Evolutionary conservation across 2,329 filamentous ascomycete genomes (phyloP).

Genomic region (Colletotrichum abscissum): DNA sequence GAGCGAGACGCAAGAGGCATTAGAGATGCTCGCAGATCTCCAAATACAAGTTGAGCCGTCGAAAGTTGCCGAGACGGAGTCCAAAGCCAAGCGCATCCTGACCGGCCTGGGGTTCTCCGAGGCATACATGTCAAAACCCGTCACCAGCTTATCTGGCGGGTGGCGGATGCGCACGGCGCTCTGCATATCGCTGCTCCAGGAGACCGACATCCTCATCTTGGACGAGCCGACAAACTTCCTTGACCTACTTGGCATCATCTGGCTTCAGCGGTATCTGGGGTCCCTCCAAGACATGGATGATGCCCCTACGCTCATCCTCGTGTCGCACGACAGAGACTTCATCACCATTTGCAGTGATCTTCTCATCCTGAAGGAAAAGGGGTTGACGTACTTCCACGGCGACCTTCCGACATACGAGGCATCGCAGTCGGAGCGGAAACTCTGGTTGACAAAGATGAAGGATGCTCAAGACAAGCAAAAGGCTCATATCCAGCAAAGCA

Average conservation of each 20-base stretch:
- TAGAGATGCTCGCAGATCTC: constrained; percentile 75
- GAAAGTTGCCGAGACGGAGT: constrained; percentile 72
- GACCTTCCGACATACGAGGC: constrained; percentile 79
- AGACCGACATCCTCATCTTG: constrained; percentile 81
- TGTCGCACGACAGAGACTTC: constrained; percentile 88
- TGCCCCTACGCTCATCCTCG: constrained; percentile 77
- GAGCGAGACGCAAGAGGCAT: constrained; percentile 75
- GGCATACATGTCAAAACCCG: constrained; percentile 66
- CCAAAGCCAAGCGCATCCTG: constrained; percentile 74
- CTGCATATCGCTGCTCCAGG: constrained; percentile 75
- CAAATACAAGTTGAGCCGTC: constrained; percentile 75
- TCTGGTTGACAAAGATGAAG: constrained; percentile 79
- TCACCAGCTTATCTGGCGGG: constrained; percentile 78
- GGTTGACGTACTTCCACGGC: constrained; percentile 79
- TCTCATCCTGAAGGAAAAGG: constrained; percentile 78
- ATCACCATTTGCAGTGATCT: constrained; percentile 82
- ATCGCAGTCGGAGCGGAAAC: constrained; percentile 73
- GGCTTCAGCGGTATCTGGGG: constrained; percentile 81
- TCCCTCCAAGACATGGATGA: constrained; percentile 62
- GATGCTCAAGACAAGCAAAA: constrained; percentile 85
- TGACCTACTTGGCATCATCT: constrained; percentile 84
- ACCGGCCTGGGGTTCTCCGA: constrained; percentile 79
- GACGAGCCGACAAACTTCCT: constrained; percentile 92
- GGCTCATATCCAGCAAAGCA: constrained; percentile 83
- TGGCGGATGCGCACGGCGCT: constrained; percentile 79